phyloP scores from a whole-genome alignment of 345 rosid genomes.

The Brassica rapa region DNA sequence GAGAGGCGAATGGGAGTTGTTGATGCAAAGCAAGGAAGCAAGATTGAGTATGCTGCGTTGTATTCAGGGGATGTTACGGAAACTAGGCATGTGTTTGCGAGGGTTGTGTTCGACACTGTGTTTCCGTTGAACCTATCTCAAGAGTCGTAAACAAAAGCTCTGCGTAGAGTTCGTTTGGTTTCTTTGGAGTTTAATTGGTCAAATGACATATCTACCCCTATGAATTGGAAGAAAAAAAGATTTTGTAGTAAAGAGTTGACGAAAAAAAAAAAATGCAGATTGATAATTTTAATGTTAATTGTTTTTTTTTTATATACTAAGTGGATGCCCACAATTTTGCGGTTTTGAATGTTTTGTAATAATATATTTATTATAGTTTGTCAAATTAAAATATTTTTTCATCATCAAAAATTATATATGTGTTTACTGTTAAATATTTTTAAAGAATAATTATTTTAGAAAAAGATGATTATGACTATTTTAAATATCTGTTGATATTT shows the following conservation, averaged over 20 bases:
- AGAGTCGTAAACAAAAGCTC: not conserved
- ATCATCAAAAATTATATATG: too few species aligned
- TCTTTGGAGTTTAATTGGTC: not conserved
- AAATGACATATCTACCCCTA: not conserved
- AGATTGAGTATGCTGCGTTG: constrained; percentile 58
- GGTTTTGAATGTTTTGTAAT: too few species aligned
- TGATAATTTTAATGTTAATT: not conserved
- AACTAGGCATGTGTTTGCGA: constrained; percentile 68
- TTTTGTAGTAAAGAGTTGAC: not conserved
- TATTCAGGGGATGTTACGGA: constrained; percentile 59
- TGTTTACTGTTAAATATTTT: too few species aligned
- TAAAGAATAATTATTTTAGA: too few species aligned
- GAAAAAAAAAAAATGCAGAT: not conserved
- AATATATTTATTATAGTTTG: too few species aligned
- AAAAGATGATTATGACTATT: too few species aligned
- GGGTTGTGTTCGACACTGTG: constrained; percentile 81
- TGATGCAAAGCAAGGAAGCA: constrained; percentile 53
- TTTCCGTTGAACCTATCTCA: constrained; percentile 49
- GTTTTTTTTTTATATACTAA: not conserved
- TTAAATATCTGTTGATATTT: too few species aligned
- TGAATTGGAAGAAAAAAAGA: not conserved
- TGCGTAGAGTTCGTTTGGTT: constrained; percentile 1
- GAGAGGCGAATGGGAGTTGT: constrained; percentile 45
- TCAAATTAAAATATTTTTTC: too few species aligned
- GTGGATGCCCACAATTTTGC: too few species aligned